Base-by-base conservation (phyloP, 2,329 filamentous ascomycete genomes). In the Tolypocladium amazonense region DNA sequence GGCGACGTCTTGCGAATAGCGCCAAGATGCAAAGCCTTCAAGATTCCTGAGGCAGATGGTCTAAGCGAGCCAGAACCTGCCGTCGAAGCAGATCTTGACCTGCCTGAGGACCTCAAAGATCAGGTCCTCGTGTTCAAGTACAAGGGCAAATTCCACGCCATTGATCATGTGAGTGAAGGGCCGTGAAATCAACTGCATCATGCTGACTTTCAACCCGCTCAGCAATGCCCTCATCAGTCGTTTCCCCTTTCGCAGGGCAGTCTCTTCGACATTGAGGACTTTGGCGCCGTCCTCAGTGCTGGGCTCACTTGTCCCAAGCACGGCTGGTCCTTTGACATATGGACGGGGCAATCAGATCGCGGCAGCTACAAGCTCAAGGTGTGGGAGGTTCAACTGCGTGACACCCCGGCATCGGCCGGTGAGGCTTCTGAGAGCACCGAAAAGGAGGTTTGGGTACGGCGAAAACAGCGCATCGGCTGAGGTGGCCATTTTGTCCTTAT, bases 261-360 rank as follows among this genome's bases (percentile, higher is more conserved):
- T 0, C 76, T 85, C 0, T 89, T 88, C 60, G 87, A 90, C 58
- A 89, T 90, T 65, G 87, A 90, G 64, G 87, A 90, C 62, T 90
- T 89, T 67, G 87, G 87, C 0, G 73, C 88, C 2, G 76, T 80
- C 5, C 69, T 88, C 8, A 87, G 84, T 59, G 79, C 83, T 0
- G 87, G 86, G 0, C 73, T 90, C 4, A 81, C 78, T 0, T 90
- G 87, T 68, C 85, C 86, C 0, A 88, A 88, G 63, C 87, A 89
- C 62, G 82, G 77, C 5, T 90, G 87, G 87, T 86, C 85, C 0
- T 90, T 89, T 70, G 87, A 90, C 67, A 65, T 89, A 2, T 81
- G 84, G 58, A 82, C 86, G 0, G 87, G 87, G 0, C 75, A 76
- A 65, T 79, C 78, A 1, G 87, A 89, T 68, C 79, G 85, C 0